Base-by-base conservation (phyloP, 352 stramenopile species). In the Phytophthora hybrid region DNA sequence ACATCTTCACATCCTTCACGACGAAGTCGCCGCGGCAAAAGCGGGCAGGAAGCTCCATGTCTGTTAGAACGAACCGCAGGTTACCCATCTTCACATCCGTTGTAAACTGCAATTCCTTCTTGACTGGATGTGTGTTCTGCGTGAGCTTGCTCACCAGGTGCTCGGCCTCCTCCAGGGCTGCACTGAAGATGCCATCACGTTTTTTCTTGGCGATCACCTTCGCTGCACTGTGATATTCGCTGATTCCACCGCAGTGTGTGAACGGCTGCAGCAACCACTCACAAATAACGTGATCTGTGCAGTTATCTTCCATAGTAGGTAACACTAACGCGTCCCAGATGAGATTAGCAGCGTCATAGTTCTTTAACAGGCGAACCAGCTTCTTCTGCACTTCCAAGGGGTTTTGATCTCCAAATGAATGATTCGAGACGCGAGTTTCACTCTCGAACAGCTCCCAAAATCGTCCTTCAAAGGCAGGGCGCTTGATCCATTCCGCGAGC, bases 311-410 rank as follows among this genome's bases (percentile, higher is more conserved):
- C 41, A 91, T 77, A 49, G 71, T 65, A 11, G 85, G 82, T 29
- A 83, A 62, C 32, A 94, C 77, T 44, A 94, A 70, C 11, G 74
- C 73, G 41, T 92, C 76, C 85, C 85, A 94, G 29, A 81, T 83
- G 0, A 87, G 59, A 47, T 92, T 84, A 1, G 87, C 87, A 0
- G 85, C 85, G 49, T 92, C 84, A 54, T 91, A 92, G 56, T 90
- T 90, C 66, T 92, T 84, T 49, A 94, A 49, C 51, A 94, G 47
- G 7, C 87, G 85, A 34, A 94, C 78, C 14, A 94, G 57, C 68
- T 94, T 94, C 71, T 91, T 91, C 56, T 94, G 87, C 19, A 92
- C 69, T 68, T 89, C 82, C 21, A 91, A 31, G 19, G 82, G 84
- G 29, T 79, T 76, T 49, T 90, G 84, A 5, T 63, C 61, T 1